Base-by-base conservation (phyloP, 1,284 basidiomycete species). In the Malassezia equina region DNA sequence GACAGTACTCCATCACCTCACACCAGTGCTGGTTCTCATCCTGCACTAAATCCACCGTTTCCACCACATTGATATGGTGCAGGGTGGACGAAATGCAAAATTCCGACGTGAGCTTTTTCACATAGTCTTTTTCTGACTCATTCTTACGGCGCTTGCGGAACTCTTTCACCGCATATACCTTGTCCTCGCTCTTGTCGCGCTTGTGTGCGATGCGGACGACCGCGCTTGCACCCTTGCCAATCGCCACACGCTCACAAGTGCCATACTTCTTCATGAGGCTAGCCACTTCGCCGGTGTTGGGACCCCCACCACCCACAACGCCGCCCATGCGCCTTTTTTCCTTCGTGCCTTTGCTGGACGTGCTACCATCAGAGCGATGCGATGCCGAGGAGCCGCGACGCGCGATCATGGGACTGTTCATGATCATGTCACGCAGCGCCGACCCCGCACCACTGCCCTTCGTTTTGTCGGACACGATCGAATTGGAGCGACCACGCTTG, bases 161-260 rank as follows among this genome's bases (percentile, higher is more conserved):
- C 78, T 98, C 93, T 85, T 98, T 98, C 75, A 98, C 88, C 34
- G 93, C 93, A 69, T 96, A 98, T n/a, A 98, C 80, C 78, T 93
- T 94, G 77, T 98, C 94, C 70, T 93, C 90, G 28, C 81, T 83
- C 58, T 91, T 81, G 76, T 98, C 93, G 91, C 93, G 96, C 78
- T 96, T 96, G 79, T 98, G 93, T 32, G 91, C 94, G 3, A 98
- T 81, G 40, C 89, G 81, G 36, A 98, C 94, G 51, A 96, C 90
- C 31, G 88, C 90, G 5, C 93, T 98, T 11, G 93, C 94, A 32
- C 93, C 93, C 76, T 93, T 95, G 45, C 93, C 93, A 65, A 98
- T 95, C 8, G 91, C 90, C 15, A 90, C 83, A 77, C 90, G 90
- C 77, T 94, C 90, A 77, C 91, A 96, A 5, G 95, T 85, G 31